These are phyloP conservation scores for Strobilomyces confusus DNA, from an alignment of 768 basidiomycete genomes.

Conservation along the genomic window DNA sequence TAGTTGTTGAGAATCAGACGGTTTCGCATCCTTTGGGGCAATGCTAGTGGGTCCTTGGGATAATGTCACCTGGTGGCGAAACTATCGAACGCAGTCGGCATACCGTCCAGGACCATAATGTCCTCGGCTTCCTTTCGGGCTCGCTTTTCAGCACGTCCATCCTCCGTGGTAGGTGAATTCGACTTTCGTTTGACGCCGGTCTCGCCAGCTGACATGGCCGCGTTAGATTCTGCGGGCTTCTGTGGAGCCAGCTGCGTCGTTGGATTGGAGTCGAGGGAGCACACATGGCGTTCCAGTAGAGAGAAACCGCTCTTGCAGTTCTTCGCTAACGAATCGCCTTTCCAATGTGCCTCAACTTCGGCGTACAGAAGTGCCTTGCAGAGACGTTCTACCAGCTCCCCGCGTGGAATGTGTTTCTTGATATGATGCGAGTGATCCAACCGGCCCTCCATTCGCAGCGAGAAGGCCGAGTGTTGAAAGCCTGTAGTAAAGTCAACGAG, in stretches of 20 bases:
- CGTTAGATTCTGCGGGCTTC: constrained; percentile 11
- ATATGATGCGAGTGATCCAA: constrained; percentile 67
- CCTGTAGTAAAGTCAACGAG: constrained; percentile 39
- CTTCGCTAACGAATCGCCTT: constrained; percentile 51
- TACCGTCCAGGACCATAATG: constrained; percentile 42
- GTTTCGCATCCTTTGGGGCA: constrained; percentile 20
- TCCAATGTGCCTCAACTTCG: constrained; percentile 84
- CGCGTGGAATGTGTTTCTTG: constrained; percentile 72
- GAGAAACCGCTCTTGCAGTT: constrained; percentile 72
- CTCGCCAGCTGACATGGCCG: constrained; percentile 15
- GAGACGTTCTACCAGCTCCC: constrained; percentile 77
- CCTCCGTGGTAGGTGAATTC: constrained; percentile 38
- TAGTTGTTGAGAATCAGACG: constrained; percentile 17
- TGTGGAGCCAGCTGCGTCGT: constrained; percentile 14
- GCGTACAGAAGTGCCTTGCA: constrained; percentile 75
- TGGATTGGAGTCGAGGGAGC: constrained; percentile 48
- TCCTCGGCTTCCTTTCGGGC: constrained; percentile 49
- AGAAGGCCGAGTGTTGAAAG: constrained; percentile 78
- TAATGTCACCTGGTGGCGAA: constrained; percentile 1
- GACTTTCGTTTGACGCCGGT: constrained; percentile 49
- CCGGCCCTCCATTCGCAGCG: constrained; percentile 69
- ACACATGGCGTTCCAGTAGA: constrained; percentile 70
- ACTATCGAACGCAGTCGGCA: constrained; percentile 28
- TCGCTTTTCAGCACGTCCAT: constrained; percentile 61
- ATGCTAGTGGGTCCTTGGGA: constrained; percentile 12